phyloP scores from a whole-genome alignment of 148 eudicot genomes.

The Suaeda aralocaspica region DNA sequence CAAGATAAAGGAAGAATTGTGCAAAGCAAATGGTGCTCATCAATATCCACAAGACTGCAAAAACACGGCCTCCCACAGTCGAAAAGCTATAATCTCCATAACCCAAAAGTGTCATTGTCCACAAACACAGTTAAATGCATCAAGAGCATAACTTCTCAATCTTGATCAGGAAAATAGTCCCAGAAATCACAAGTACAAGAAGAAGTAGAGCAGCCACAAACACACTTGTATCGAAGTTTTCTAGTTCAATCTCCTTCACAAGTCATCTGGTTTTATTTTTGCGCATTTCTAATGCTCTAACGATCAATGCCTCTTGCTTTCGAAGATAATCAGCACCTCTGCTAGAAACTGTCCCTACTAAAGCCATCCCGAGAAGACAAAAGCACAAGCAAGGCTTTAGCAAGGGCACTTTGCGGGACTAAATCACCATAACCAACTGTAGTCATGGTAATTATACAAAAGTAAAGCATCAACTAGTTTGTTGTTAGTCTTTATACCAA shows the following conservation, averaged over 20 bases:
- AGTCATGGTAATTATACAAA: conserved; percentile 91
- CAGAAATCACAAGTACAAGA: conserved; percentile 44
- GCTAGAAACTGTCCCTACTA: conserved; percentile 54
- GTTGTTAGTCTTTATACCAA: conserved; percentile 56
- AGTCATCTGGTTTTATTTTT: conserved; percentile 39
- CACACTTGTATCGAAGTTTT: conserved; percentile 52
- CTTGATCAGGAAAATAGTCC: conserved; percentile 49
- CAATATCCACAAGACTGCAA: conserved; percentile 81
- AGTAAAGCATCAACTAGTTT: conserved; percentile 83
- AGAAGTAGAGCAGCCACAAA: conserved; percentile 32
- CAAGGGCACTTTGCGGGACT: conserved; percentile 42
- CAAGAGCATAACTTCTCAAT: conserved; percentile 60
- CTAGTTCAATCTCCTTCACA: conserved; percentile 54
- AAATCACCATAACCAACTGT: conserved; percentile 96
- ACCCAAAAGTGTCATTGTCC: conserved; percentile 77
- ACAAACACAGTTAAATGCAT: conserved; percentile 89
- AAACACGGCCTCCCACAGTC: conserved; percentile 65
- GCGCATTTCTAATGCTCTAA: conserved; percentile 46
- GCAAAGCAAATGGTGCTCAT: conserved; percentile 67
- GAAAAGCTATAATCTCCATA: conserved; percentile 88
- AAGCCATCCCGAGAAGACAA: conserved; percentile 77
- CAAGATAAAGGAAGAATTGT: conserved; percentile 66
- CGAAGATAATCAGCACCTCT: conserved; percentile 74
- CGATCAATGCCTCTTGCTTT: conserved; percentile 67
- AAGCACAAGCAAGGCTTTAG: conserved; percentile 87